Conservation (phyloP, 768 basidiomycete genomes). For the Hebeloma cylindrosporum region DNA sequence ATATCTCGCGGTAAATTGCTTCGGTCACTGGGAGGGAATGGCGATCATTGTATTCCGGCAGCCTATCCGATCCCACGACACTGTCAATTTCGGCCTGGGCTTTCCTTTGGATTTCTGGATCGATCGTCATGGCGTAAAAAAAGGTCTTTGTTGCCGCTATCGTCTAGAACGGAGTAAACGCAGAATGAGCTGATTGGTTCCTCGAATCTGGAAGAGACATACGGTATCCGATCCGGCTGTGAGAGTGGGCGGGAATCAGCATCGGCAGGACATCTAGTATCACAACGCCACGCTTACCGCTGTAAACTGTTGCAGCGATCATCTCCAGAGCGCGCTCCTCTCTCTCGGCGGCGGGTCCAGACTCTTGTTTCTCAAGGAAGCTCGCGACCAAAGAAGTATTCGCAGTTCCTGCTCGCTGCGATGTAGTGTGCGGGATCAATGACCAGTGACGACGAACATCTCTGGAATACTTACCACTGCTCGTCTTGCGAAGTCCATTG, state of each 20-base stretch:
- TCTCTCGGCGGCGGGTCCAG: slow-evolving; percentile 6
- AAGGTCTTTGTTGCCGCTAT: slow-evolving; percentile 15
- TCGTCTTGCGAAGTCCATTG: slow-evolving; percentile 7
- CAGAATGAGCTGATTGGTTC: too few relatives aligned
- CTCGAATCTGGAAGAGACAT: too few relatives aligned
- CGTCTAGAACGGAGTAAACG: too few relatives aligned
- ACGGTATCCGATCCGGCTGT: background rate
- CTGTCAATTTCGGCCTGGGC: slow-evolving; percentile 34
- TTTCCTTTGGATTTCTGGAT: slow-evolving; percentile 31
- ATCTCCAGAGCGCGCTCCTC: slow-evolving; percentile 7
- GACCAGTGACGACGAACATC: background rate
- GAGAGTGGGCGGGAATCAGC: background rate
- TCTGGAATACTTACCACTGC: background rate
- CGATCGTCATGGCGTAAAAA: slow-evolving; percentile 28
- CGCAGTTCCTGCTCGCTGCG: slow-evolving; percentile 8
- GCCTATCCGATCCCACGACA: slow-evolving; percentile 27
- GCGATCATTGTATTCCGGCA: slow-evolving; percentile 28
- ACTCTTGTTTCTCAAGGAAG: slow-evolving; percentile 10
- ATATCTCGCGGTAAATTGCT: slow-evolving; percentile 15
- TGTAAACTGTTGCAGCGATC: slow-evolving; percentile 16
- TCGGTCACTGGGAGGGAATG: slow-evolving; percentile 24
- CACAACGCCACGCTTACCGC: slow-evolving; percentile 7
- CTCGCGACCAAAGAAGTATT: slow-evolving; percentile 8
- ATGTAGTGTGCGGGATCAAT: background rate
- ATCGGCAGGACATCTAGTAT: background rate